Conservation (phyloP, 495 filamentous ascomycete genomes). For the Annulohypoxylon maeteangense region DNA sequence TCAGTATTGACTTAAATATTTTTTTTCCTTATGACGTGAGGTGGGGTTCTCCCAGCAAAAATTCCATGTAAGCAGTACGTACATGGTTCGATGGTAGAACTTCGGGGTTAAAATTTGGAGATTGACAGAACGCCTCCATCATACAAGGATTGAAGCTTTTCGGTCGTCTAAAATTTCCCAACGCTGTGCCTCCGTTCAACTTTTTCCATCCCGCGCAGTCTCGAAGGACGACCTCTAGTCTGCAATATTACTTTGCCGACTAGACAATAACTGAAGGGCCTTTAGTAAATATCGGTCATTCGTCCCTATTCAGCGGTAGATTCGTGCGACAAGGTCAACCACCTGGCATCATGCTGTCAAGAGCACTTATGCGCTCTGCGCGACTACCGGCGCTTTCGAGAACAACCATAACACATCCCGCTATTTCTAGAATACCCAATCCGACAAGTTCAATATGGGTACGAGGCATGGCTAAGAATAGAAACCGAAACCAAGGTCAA, state of each 20-base stretch:
- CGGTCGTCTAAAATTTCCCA: conserved; percentile 34
- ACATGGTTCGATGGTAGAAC: conserved; percentile 17
- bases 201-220: conserved; percentile 20
- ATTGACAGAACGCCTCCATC: conserved; percentile 7
- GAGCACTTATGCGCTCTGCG: conserved; percentile 54
- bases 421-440: conserved; percentile 25
- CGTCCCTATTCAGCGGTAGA: not conserved
- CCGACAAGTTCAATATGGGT: conserved; percentile 48
- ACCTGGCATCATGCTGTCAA: conserved; percentile 53
- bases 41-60: not conserved
- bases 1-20: not conserved
- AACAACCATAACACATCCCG: conserved; percentile 38
- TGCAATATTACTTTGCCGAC: conserved; percentile 3
- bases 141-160: conserved; percentile 17
- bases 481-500: conserved; percentile 22
- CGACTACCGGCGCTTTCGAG: conserved; percentile 44
- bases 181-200: conserved; percentile 9
- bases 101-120: conserved; percentile 36
- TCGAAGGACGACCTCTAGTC: conserved; percentile 19
- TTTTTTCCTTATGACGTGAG: not conserved
- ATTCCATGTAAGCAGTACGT: conserved; percentile 11
- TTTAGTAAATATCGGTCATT: conserved; percentile 1
- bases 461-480: conserved; percentile 55
- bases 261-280: not conserved
- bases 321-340: conserved; percentile 16